phyloP scores from a whole-genome alignment of 176 grass and related monocot species.

The Carex scoparia region DNA sequence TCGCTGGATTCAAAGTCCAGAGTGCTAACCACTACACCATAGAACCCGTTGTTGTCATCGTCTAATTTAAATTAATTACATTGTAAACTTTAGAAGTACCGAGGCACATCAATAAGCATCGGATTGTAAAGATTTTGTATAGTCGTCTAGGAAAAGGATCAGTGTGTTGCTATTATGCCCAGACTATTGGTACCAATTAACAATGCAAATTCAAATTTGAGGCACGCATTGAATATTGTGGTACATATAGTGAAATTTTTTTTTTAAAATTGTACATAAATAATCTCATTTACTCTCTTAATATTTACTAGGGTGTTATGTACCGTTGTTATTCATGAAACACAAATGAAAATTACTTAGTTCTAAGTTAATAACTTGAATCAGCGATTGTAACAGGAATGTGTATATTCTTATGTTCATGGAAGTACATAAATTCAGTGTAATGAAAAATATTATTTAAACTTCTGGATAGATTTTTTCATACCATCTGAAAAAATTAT shows the following conservation, averaged over 20 bases:
- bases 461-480: background rate
- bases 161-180: background rate
- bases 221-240: too few species aligned
- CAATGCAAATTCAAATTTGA: too few species aligned
- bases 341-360: too few species aligned
- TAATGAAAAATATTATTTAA: background rate
- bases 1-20: conserved; percentile 53
- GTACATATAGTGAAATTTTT: too few species aligned
- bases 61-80: background rate
- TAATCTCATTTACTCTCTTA: too few species aligned
- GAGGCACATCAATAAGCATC: too few species aligned
- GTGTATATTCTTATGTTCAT: background rate
- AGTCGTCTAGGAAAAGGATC: background rate
- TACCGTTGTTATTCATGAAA: too few species aligned
- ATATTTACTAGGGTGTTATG: too few species aligned
- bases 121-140: too few species aligned
- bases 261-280: too few species aligned
- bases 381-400: background rate
- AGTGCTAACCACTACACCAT: conserved; percentile 53
- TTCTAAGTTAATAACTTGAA: background rate
- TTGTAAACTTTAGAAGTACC: rapidly evolving
- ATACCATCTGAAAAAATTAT: background rate
- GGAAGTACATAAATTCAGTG: background rate
- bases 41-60: background rate
- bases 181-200: background rate